Base-by-base conservation (phyloP, 2,329 filamentous ascomycete genomes). In the Leptosphaerulina australis region DNA sequence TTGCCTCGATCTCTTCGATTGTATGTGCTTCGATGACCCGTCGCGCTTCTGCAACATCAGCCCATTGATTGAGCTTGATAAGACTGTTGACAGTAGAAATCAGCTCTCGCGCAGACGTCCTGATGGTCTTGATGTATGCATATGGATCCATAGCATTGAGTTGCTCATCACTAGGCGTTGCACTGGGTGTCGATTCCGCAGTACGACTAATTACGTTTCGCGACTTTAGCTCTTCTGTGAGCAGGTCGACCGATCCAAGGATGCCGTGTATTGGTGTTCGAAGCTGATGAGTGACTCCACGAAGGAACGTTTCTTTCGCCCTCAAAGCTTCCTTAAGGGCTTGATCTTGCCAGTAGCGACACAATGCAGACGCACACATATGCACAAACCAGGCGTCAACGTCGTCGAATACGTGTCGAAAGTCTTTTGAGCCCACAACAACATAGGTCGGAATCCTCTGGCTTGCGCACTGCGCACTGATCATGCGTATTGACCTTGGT, bases 231-330 rank as follows among this genome's bases (percentile, higher is more conserved):
- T 78, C 77, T 45, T 79, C 77, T 0, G 69, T 70, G 1, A 79
- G 60, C 0, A 79, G 57, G 12, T 79, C 73, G 4, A 68, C 67
- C 1, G 71, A 73, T 5, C 70, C 71, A 5, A 79, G 66, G 2
- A 79, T 77, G 0, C 77, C 77, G 25, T 80, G 77, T 4, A 80
- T 77, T 0, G 77, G 77, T 0, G 77, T 80, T 28, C 77, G 70
- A 0, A 80, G 71, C 26, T 79, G 75, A 43, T 80, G 77, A 0
- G 76, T 78, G 7, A 79, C 72, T 0, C 76, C 74, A 3, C 77
- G 68, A 0, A 79, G 61, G 45, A 80, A 80, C 3, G 60, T 70
- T 1, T 78, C 76, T 43, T 79, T 79, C 0, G 75, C 75, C 10
- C 61, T 59, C 47, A 78, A 67, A 0, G 74, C 77, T 51, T 79